Conservation (phyloP, 768 basidiomycete genomes). For the Leccinum barrowsii region DNA sequence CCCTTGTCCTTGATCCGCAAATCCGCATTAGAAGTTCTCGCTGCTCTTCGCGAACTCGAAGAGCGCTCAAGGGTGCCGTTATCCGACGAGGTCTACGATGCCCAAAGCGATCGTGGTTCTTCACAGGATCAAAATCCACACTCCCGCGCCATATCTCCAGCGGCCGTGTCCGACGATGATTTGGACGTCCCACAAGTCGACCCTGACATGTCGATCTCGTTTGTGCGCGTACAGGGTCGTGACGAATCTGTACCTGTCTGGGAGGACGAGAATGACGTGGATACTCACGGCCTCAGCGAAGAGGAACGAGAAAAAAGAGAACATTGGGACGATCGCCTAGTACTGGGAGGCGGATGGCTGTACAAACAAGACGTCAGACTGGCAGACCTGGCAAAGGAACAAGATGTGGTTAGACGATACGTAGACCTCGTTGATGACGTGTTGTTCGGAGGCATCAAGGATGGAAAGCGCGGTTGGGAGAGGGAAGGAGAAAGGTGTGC, state of each 20-base stretch:
- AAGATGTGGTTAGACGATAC: constrained; percentile 54
- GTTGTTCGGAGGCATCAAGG: constrained; percentile 61
- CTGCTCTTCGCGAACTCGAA: constrained; percentile 75
- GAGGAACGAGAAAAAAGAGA: constrained; percentile 57
- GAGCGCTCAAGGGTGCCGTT: constrained; percentile 73
- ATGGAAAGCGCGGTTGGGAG: constrained; percentile 46
- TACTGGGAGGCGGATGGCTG: constrained; percentile 79
- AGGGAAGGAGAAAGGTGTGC: constrained; percentile 43
- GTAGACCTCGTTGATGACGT: constrained; percentile 78
- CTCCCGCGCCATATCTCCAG: constrained; percentile 47
- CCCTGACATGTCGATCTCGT: constrained; percentile 60
- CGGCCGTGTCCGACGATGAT: constrained; percentile 37
- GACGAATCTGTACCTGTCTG: constrained; percentile 70
- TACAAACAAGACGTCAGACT: constrained; percentile 65
- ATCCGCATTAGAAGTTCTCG: constrained; percentile 80
- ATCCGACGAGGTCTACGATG: constrained; percentile 80
- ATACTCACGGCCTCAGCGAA: constrained; percentile 43
- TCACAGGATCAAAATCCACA: constrained; percentile 33
- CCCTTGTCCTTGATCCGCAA: constrained; percentile 68
- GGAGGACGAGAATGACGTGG: constrained; percentile 63
- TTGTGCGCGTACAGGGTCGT: constrained; percentile 67
- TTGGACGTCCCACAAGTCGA: constrained; percentile 38
- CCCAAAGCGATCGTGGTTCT: constrained; percentile 63
- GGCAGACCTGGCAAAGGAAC: constrained; percentile 53
- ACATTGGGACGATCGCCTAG: constrained; percentile 77